Conservation (phyloP, 2,329 filamentous ascomycete species). For the Nigrospora osmanthi region DNA sequence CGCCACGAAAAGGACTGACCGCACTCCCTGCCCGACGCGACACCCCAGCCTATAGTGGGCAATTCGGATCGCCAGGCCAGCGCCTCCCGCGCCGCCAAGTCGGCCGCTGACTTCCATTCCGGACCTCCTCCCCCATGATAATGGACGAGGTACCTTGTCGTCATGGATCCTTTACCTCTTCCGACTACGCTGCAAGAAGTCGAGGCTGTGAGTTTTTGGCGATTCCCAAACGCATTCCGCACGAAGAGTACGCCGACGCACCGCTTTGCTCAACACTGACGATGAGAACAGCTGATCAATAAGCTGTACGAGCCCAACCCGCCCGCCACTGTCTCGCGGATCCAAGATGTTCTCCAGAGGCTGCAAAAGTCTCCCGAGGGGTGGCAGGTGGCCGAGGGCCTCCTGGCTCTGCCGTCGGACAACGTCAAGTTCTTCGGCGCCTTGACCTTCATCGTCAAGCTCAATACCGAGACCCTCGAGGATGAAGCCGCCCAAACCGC, state of each 20-base stretch:
- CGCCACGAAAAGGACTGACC: too few relatives aligned
- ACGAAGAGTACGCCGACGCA: too few relatives aligned
- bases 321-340: constrained; percentile 37
- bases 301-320: constrained; percentile 45
- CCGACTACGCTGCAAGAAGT: not conserved
- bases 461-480: constrained; percentile 77
- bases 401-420: constrained; percentile 61
- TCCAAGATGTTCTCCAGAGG: constrained; percentile 68
- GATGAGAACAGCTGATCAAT: constrained; percentile 34
- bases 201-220: not conserved
- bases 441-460: constrained; percentile 85
- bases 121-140: not conserved
- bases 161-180: constrained; percentile 1
- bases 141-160: not conserved
- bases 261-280: not conserved
- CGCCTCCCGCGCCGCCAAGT: too few relatives aligned
- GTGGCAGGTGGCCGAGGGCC: constrained; percentile 75
- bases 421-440: constrained; percentile 89
- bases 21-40: too few relatives aligned
- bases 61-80: too few relatives aligned
- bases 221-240: not conserved
- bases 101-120: too few relatives aligned
- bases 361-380: constrained; percentile 74
- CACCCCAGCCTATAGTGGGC: too few relatives aligned
- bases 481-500: constrained; percentile 46